Evolutionary conservation across 768 basidiomycete species (phyloP), one percentile per base, ranked within the genome.

Genomic region (Auricularia cornea): DNA sequence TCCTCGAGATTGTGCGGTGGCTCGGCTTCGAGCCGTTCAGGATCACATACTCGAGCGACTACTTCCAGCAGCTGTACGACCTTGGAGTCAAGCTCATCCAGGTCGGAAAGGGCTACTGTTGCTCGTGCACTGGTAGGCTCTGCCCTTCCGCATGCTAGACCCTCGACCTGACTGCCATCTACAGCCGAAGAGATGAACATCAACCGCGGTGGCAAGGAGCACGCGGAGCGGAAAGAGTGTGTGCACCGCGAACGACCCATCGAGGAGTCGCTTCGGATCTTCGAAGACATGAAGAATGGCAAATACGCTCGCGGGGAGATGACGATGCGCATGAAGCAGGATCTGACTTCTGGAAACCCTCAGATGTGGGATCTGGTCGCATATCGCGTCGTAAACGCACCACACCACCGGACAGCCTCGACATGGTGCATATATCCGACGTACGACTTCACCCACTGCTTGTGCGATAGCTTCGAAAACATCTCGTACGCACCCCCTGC

Each of bases 321-420:
- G 40, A 91, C 89, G 66, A 76, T 99, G 59, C 86, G 97, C 40
- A 98, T 99, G 97, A 99, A 99, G 77, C 92, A 95, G 77, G 92
- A 98, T 72, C 77, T 98, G 30, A 80, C 84, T 56, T 91, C 92
- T 65, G 89, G 90, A 14, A 99, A 98, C 74, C 96, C 96, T 12
- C 94, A 94, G 76, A 98, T 99, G 97, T 99, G 97, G 97, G 97
- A 99, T 77, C 76, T 97, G 62, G 91, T 97, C 38, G 96, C 96
- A 6, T 99, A 98, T 73, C 88, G 97, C 30, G 92, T 98, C 18
- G 81, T 98, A 61, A 84, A 90, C 60, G 84, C 92, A 2, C 86
- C 90, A 32, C 97, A 99, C 74, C 96, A 98, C 70, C 85, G 97
- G 28, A 98, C 97, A 1, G 85, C 86, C 11, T 86, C 88, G 73